These are phyloP conservation scores for Aspergillus fischeri DNA, from an alignment of 2,329 filamentous ascomycete genomes.

Conservation along the genomic window DNA sequence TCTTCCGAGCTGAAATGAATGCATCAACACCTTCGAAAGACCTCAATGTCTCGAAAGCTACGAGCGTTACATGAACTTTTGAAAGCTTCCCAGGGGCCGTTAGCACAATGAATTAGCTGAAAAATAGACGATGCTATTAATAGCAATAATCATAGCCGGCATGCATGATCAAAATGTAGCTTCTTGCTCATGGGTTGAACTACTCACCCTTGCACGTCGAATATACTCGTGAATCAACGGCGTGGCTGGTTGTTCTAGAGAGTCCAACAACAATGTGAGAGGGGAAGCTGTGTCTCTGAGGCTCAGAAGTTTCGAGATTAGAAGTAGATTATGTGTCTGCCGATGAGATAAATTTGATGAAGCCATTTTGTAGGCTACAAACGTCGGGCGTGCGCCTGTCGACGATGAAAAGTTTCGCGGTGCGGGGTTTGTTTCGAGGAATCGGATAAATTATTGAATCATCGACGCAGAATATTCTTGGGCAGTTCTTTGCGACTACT, in stretches of 20 bases:
- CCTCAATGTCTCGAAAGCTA: conserved; percentile 71
- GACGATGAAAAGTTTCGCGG: conserved; percentile 13
- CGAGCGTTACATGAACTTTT: conserved; percentile 67
- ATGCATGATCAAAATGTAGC: neutral
- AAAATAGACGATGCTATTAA: neutral
- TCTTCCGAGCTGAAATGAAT: conserved; percentile 63
- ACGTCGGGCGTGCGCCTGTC: neutral
- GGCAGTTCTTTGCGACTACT: conserved; percentile 8
- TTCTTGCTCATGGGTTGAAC: neutral
- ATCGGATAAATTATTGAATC: conserved; percentile 8
- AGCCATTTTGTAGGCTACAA: conserved; percentile 24
- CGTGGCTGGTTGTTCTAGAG: conserved; percentile 71
- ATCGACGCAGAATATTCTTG: conserved; percentile 24
- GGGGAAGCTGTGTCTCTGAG: conserved; percentile 76
- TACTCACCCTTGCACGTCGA: conserved; percentile 64
- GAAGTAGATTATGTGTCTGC: conserved; percentile 76
- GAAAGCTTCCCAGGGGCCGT: conserved; percentile 33
- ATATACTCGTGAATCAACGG: conserved; percentile 71
- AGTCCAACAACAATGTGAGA: conserved; percentile 81
- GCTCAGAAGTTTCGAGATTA: conserved; percentile 78
- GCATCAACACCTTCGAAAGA: conserved; percentile 62
- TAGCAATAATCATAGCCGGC: neutral
- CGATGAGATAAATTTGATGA: conserved; percentile 53
- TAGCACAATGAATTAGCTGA: conserved; percentile 2
- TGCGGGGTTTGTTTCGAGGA: conserved; percentile 12